Base-by-base conservation (phyloP, 257 asterid species). In the Avicennia marina region DNA sequence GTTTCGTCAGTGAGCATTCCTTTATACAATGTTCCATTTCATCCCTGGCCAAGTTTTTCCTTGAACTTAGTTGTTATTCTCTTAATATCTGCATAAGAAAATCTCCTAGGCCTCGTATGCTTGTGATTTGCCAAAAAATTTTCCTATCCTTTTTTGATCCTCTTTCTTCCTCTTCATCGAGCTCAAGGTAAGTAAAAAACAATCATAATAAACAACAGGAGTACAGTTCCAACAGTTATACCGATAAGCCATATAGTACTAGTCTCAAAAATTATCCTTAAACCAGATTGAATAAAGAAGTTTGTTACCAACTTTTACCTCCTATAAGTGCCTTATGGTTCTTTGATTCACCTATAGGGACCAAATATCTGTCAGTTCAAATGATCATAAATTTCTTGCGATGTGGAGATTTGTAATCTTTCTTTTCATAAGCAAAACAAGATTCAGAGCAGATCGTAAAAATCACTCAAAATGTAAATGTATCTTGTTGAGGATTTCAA, bases 31-130 rank as follows among this genome's bases (percentile, higher is more conserved):
- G 39, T 42, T 12, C 41, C 73, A n/a, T n/a, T n/a, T n/a, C n/a
- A n/a, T 33, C 48, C 66, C 17, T 63, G 64, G 29, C 62, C 60
- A 19, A 71, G 17, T 60, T 17, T 61, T 41, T 71, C 67, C 32
- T 53, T 69, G 52, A 78, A 58, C 38, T 6, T 42, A 3, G 51
- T 24, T 1, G 74, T 67, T 16, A 65, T 42, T 62, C 38, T 75
- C 32, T 67, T 70, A 1, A 79, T 63, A 31, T 63, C 71, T 33
- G 67, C 56, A 16, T 69, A 69, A 5, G 78, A 52, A 63, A 66
- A 79, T 43, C 80, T 72, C 19, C 53, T 60, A n/a, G 82, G 74
- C 51, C 65, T 63, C 55, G 62, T 50, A 16, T 45, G 45, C 55
- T 62, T 66, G 67, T 62, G 60, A n/a, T n/a, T n/a, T n/a, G n/a